Evolutionary conservation across 2,329 filamentous ascomycete genomes (phyloP).

Genomic region (Aspergillus sp.): DNA sequence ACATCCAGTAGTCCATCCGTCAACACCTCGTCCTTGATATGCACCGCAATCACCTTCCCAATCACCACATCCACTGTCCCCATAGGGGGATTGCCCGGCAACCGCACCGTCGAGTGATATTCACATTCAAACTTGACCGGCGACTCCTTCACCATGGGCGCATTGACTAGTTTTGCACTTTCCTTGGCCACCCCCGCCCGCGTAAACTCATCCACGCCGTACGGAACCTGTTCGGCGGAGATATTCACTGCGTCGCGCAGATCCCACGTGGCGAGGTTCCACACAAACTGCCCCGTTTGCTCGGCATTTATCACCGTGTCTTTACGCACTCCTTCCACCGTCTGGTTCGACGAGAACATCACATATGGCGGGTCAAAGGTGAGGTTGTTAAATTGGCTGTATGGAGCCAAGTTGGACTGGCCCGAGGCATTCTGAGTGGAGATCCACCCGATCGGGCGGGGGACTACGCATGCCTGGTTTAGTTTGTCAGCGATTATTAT

Average conservation of each 20-base stretch:
- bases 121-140: conserved; percentile 58
- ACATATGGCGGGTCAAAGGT: conserved; percentile 60
- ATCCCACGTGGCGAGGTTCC: conserved; percentile 56
- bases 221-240: conserved; percentile 47
- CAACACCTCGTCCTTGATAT: conserved; percentile 52
- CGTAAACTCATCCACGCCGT: conserved; percentile 53
- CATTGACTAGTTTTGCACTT: conserved; percentile 32
- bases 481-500: conserved; percentile 14
- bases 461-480: conserved; percentile 51
- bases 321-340: conserved; percentile 43
- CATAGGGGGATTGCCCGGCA: conserved; percentile 56
- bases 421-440: conserved; percentile 48
- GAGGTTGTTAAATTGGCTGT: conserved; percentile 60
- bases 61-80: conserved; percentile 56
- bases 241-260: conserved; percentile 54
- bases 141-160: conserved; percentile 50
- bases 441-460: conserved; percentile 61
- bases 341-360: conserved; percentile 59
- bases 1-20: conserved; percentile 54
- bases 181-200: conserved; percentile 48
- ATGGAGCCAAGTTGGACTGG: conserved; percentile 55
- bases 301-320: conserved; percentile 56
- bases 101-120: conserved; percentile 50
- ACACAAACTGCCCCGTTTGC: conserved; percentile 52
- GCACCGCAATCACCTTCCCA: conserved; percentile 52